Percentiles rank a stretch among this genome's conserved stretches.
Conservation (phyloP, 371 early-diverging fungal genomes). For the Catenaria anguillulae region DNA sequence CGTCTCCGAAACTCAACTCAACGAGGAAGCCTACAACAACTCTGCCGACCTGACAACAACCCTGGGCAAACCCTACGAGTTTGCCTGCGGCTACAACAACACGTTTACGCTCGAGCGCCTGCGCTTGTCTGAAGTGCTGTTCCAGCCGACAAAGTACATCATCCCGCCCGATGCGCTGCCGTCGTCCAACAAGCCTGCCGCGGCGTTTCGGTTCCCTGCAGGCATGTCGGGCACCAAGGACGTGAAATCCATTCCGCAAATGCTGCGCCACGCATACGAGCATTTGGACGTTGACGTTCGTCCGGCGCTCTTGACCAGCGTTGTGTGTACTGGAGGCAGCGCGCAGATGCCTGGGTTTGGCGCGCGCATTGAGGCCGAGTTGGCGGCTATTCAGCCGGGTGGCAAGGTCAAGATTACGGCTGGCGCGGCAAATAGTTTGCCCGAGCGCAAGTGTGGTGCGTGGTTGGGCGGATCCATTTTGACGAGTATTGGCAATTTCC, state of each 20-base stretch:
- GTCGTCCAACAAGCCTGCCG: no score
- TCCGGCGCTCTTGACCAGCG: constrained; percentile 54
- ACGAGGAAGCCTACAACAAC: constrained; percentile 31
- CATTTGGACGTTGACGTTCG: constrained; percentile 78
- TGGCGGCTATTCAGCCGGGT: constrained; percentile 51
- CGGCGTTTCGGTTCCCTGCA: neutral
- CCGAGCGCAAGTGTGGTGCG: constrained; percentile 73
- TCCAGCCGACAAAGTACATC: constrained; percentile 45
- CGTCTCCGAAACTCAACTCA: constrained; percentile 53
- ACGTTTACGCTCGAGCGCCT: constrained; percentile 68
- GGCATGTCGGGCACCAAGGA: neutral
- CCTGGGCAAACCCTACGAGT: constrained; percentile 44
- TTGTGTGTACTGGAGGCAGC: constrained; percentile 82
- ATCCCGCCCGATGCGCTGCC: neutral
- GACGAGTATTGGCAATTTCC: constrained; percentile 86
- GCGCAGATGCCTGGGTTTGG: constrained; percentile 71
- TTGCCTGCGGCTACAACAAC: constrained; percentile 84
- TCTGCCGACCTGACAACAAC: no score
- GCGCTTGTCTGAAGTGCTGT: constrained; percentile 71
- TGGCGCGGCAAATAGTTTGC: constrained; percentile 53
- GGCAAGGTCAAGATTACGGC: constrained; percentile 63
- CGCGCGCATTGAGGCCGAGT: constrained; percentile 63
- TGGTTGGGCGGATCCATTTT: constrained; percentile 97
- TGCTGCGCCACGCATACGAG: neutral
- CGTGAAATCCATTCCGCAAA: neutral